Evolutionary conservation across 1,284 basidiomycete species (phyloP).

Genomic region (Dichomitus squalens): DNA sequence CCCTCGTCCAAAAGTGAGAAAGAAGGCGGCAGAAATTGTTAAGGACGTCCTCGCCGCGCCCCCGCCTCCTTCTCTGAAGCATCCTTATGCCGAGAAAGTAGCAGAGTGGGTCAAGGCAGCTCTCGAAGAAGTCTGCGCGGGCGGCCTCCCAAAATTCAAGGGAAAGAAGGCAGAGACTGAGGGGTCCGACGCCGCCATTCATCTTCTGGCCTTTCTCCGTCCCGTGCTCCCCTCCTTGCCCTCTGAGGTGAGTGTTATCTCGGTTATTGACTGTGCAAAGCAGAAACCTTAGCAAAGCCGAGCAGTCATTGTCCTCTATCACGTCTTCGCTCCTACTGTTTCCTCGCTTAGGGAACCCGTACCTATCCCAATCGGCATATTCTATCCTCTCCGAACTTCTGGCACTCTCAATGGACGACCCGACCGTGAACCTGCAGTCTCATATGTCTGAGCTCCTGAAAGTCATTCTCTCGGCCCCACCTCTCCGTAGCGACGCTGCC

Average conservation of each 20-base stretch:
- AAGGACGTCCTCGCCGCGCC: conserved; percentile 75
- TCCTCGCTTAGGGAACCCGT: conserved; percentile 82
- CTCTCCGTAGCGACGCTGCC: conserved; percentile 62
- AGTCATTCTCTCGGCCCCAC: conserved; percentile 75
- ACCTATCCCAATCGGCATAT: conserved; percentile 84
- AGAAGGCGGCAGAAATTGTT: conserved; percentile 86
- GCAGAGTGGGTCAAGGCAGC: conserved; percentile 78
- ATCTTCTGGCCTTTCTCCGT: conserved; percentile 77
- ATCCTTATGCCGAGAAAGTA: conserved; percentile 85
- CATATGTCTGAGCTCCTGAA: conserved; percentile 73
- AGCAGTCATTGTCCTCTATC: conserved; percentile 70
- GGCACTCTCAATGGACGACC: conserved; percentile 51
- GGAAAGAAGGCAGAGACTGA: conserved; percentile 64
- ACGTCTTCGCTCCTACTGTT: conserved; percentile 74
- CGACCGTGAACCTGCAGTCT: conserved; percentile 47
- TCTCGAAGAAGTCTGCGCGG: conserved; percentile 68
- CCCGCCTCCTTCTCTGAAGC: conserved; percentile 72
- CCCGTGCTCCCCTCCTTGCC: conserved; percentile 67
- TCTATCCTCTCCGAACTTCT: conserved; percentile 80
- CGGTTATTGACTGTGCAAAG: conserved; percentile 5
- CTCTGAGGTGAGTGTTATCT: conserved; percentile 53
- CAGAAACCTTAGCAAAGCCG: conserved; percentile 10
- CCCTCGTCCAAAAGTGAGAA: conserved; percentile 92
- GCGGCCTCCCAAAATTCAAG: conserved; percentile 62
- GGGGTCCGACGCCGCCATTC: conserved; percentile 76